phyloP scores from a whole-genome alignment of 371 early-diverging fungal species.

The Mortierella sp. region DNA sequence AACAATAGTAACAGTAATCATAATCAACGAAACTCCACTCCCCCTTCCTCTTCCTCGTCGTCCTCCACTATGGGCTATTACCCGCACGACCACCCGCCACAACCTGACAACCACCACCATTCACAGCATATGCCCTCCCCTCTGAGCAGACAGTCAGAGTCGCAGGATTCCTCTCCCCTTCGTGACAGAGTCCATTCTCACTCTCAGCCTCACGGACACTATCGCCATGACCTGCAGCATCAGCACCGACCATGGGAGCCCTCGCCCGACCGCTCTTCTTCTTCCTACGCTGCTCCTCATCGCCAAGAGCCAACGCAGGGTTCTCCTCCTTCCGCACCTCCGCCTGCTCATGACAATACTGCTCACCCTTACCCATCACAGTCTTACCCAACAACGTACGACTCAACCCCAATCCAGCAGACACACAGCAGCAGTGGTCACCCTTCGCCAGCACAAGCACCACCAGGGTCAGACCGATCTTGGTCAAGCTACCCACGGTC shows the following conservation, averaged over 20 bases:
- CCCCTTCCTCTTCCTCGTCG: not conserved
- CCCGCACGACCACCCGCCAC: not conserved
- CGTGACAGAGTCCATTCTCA: constrained; percentile 6
- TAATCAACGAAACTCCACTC: not conserved
- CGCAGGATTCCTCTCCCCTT: not conserved
- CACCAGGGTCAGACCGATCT: not conserved
- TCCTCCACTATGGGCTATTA: not conserved
- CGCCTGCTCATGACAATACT: not conserved
- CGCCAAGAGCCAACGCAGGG: constrained; percentile 7
- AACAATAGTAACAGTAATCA: not conserved
- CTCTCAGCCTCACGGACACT: not conserved
- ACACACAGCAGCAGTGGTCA: not conserved
- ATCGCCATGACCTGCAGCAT: constrained; percentile 6
- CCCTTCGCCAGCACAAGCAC: not conserved
- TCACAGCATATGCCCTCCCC: not conserved
- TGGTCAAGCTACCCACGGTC: not conserved
- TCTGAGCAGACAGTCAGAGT: not conserved
- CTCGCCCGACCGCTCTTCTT: constrained; percentile 6
- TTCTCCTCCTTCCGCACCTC: not conserved
- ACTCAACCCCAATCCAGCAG: not conserved
- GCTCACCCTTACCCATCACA: not conserved
- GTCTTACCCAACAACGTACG: not conserved
- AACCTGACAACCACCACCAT: not conserved
- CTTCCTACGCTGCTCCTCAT: not conserved
- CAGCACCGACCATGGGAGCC: constrained; percentile 13